Base-by-base conservation (phyloP, 352 stramenopile species). In the Nothophytophthora sp. region DNA sequence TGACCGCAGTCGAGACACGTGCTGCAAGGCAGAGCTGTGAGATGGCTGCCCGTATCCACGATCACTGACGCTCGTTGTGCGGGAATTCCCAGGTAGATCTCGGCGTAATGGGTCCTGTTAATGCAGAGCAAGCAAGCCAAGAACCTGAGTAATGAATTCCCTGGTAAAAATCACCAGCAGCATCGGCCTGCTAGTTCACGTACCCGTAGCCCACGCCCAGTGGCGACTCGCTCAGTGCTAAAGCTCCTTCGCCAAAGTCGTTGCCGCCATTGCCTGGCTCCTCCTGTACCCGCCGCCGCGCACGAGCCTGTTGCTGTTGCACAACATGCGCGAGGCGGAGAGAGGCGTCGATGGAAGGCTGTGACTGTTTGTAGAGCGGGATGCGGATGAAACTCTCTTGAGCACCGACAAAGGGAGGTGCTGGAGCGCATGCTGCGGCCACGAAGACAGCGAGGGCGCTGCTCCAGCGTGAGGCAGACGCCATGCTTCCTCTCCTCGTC, bases 41-140 rank as follows among this genome's bases (percentile, higher is more conserved):
- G 59, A 54, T 90, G 79, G 36, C 85, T 95, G 2, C 85, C 85
- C 6, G 85, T 95, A 34, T 95, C 85, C 6, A 92, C 67, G 24
- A 95, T 95, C 45, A 95, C 75, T 2, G 85, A 95, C n/a, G 80
- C 85, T 28, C 79, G 77, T 61, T 95, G 85, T 7, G 81, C 66
- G 5, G 85, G 85, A 7, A 92, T 73, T 2, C 85, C 85, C 40
- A 92, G 54, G 55, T 92, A 90, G 35, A 95, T 68, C 55, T 92
- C 82, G 11, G 85, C 82, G 36, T 91, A 95, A 36, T 95, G 85
- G 23, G 85, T 95, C 10, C 84, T 89, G 35, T 23, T 28, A 35
- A 23, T 15, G 24, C 22, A 67, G 16, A 52, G 15, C 39, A 49
- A n/a, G n/a, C n/a, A n/a, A n/a, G n/a, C n/a, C n/a, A n/a, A n/a